A percentile compares a stretch with the other conserved stretches of the same genome.
phyloP scores from a whole-genome alignment of 2,329 filamentous ascomycete species.

The Didymella pinodella region DNA sequence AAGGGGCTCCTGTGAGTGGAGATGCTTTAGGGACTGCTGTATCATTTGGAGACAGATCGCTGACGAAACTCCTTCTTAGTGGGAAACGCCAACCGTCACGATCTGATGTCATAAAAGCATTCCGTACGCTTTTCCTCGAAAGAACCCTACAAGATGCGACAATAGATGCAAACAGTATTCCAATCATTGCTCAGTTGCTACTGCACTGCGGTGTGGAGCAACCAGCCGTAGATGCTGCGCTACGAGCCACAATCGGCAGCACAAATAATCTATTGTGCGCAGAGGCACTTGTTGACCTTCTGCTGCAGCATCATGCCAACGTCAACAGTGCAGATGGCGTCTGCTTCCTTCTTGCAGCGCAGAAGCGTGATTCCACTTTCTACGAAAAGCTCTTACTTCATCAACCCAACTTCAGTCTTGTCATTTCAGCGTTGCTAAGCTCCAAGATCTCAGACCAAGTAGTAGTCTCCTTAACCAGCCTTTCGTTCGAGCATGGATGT shows the following conservation, averaged over 20 bases:
- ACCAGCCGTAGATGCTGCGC: constrained; percentile 37
- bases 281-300: constrained; percentile 30
- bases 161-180: constrained; percentile 1
- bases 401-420: constrained; percentile 59
- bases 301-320: constrained; percentile 40
- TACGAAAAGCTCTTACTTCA: constrained; percentile 46
- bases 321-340: constrained; percentile 43
- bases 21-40: constrained; percentile 64
- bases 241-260: constrained; percentile 33
- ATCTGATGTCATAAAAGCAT: constrained; percentile 38
- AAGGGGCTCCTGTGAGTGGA: constrained; percentile 59
- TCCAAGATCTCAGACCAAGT: constrained; percentile 59
- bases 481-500: constrained; percentile 63
- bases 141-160: constrained; percentile 1
- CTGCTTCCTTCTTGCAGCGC: constrained; percentile 43
- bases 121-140: constrained; percentile 38
- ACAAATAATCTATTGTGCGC: constrained; percentile 16
- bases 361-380: constrained; percentile 28
- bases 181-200: constrained; percentile 36
- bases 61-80: constrained; percentile 61
- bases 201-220: constrained; percentile 41
- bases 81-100: constrained; percentile 39
- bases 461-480: constrained; percentile 54
- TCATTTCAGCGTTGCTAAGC: constrained; percentile 67
- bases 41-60: constrained; percentile 58